Base-by-base conservation (phyloP, 2,329 filamentous ascomycete species). In the Ceratocystis smalleyi region DNA sequence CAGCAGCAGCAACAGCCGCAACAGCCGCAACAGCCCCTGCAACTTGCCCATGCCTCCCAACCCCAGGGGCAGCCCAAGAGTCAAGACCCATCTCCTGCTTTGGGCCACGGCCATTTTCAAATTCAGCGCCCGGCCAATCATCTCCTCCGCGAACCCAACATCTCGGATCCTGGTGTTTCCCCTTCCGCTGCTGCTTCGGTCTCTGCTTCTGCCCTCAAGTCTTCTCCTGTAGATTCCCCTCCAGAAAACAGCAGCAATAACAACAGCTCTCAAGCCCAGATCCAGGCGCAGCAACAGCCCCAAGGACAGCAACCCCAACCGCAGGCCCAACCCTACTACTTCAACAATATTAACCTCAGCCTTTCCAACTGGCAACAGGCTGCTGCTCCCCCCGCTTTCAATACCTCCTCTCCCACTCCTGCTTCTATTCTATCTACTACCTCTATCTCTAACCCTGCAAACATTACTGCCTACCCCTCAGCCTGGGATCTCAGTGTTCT, bases 21-120 rank as follows among this genome's bases (percentile, higher is more conserved):
- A 27, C 51, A n/a, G 3, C 67, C 67, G 35, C 68, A 66, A 35
- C 68, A 68, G 43, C 67, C 66, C 10, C 64, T 17, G 45, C 67
- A 65, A 15, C 45, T 27, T 49, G 51, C 27, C 24, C 10, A 55
- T 55, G 51, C 22, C n/a, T 32, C 51, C 51, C 51, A 55, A 30
- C 10, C 12, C 49, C 19, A 22, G 19, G 19, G 12, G 12, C 22
- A 54, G 5, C 17, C 22, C 17, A 24, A 55, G 51, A 30, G 12
- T 8, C 51, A 55, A 15, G 10, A n/a, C 17, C 17, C 10, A n/a
- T 30, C 54, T 35, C 8, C 27, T 35, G 17, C 17, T 8, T 8
- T 35, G 27, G 54, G 22, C 24, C 54, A 57, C 54, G 7, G 15
- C 54, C 54, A 57, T 35, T 68, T 54, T 65, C 68, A 5, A 54